phyloP scores from a whole-genome alignment of 176 grass and related monocot genomes.

The Hsuehochloa calcarea region DNA sequence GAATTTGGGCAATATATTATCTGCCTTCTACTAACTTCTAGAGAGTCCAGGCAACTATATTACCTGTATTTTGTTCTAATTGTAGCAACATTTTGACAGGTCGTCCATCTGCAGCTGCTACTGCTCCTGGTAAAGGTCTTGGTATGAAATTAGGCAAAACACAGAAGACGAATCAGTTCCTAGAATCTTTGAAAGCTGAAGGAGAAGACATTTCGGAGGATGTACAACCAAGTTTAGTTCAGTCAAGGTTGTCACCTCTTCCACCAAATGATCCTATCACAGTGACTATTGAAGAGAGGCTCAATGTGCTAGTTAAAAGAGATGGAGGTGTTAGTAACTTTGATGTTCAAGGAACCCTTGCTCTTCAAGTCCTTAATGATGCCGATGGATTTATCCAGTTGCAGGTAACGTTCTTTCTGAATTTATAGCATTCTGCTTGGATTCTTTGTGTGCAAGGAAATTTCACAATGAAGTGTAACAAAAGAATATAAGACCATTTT shows the following conservation, averaged over 20 bases:
- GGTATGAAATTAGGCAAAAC: too few relatives aligned
- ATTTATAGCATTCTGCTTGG: neutral
- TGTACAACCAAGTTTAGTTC: slow-evolving; percentile 51
- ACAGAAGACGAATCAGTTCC: slow-evolving; percentile 54
- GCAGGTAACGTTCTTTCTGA: slow-evolving; percentile 47
- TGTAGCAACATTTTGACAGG: neutral
- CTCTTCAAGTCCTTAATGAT: slow-evolving; percentile 79
- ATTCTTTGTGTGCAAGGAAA: neutral
- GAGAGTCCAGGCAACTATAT: neutral
- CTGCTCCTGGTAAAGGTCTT: too few relatives aligned
- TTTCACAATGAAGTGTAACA: neutral
- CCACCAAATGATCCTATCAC: slow-evolving; percentile 67
- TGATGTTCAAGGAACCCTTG: slow-evolving; percentile 82
- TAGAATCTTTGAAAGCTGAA: slow-evolving; percentile 87
- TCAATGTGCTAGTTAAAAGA: slow-evolving; percentile 67
- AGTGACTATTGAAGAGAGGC: slow-evolving; percentile 79
- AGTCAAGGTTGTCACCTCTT: slow-evolving; percentile 41
- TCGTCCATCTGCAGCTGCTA: too few relatives aligned
- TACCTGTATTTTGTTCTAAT: slow-evolving; percentile 13
- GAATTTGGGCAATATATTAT: neutral
- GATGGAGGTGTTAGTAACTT: slow-evolving; percentile 78
- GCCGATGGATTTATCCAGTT: slow-evolving; percentile 81
- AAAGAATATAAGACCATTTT: neutral
- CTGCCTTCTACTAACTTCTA: slow-evolving; percentile 7
- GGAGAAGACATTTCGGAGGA: slow-evolving; percentile 89